Percentiles rank a stretch among this genome's conserved stretches.
phyloP scores from a whole-genome alignment of 495 filamentous ascomycete genomes.

The Aspergillus leporis region DNA sequence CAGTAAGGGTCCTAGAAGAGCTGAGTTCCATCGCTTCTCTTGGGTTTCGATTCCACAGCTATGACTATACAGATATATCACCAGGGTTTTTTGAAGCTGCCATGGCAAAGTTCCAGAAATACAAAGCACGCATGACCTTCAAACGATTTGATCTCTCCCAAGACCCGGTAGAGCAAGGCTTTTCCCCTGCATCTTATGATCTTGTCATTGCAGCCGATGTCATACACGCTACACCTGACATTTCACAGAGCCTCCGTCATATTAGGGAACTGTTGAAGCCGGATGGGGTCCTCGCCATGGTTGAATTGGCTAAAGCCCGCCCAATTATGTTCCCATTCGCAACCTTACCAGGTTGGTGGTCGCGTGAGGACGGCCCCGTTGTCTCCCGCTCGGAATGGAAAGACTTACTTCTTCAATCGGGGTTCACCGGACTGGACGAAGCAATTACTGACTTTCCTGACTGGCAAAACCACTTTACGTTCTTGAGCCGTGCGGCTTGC shows the following conservation, averaged over 20 bases:
- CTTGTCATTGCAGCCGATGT: conserved; percentile 22
- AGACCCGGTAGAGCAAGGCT: conserved; percentile 15
- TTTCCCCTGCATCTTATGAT: conserved; percentile 23
- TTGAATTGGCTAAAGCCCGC: conserved; percentile 24
- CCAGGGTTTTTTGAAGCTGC: conserved; percentile 11
- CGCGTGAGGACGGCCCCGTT: conserved; percentile 11
- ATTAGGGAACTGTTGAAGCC: conserved; percentile 9
- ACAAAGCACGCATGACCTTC: conserved; percentile 1
- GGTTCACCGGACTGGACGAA: too few relatives aligned
- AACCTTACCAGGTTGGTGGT: conserved; percentile 36
- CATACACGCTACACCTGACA: conserved; percentile 15
- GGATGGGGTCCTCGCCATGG: conserved; percentile 30
- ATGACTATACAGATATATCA: conserved; percentile 14
- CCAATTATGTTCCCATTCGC: conserved; percentile 29
- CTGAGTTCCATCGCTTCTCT: conserved; percentile 15
- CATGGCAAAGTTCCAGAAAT: neutral
- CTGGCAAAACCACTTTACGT: neutral
- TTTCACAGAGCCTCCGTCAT: conserved; percentile 1
- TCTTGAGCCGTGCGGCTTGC: conserved; percentile 3
- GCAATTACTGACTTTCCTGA: neutral
- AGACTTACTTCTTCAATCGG: neutral
- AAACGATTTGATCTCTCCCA: conserved; percentile 26
- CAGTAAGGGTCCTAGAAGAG: neutral
- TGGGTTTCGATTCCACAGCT: conserved; percentile 24
- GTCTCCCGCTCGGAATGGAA: neutral